These are phyloP conservation scores for Claviceps sp. DNA, from an alignment of 2,329 filamentous ascomycete genomes.

Conservation along the genomic window DNA sequence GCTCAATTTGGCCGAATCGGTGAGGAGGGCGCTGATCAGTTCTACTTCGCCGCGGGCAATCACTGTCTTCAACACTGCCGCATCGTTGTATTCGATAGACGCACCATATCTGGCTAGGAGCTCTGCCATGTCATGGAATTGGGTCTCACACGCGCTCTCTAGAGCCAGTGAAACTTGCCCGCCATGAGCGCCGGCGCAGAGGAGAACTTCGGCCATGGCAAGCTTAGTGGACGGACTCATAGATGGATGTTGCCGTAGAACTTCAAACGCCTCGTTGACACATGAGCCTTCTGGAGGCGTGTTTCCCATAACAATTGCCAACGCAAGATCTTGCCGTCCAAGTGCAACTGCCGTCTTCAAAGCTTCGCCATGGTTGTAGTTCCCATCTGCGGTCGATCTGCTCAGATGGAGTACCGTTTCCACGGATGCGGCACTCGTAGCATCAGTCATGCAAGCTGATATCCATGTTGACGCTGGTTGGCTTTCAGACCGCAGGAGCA, in stretches of 20 bases:
- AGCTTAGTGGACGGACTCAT: slow-evolving; percentile 36
- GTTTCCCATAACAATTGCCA: slow-evolving; percentile 40
- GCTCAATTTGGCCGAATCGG: slow-evolving; percentile 27
- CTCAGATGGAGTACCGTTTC: slow-evolving; percentile 37
- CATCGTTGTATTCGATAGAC: slow-evolving; percentile 40
- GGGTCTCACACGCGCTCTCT: slow-evolving; percentile 31
- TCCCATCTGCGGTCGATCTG: slow-evolving; percentile 38
- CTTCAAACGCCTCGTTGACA: slow-evolving; percentile 36
- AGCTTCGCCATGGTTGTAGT: slow-evolving; percentile 37
- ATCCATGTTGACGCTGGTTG: slow-evolving; percentile 28
- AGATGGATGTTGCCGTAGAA: slow-evolving; percentile 31
- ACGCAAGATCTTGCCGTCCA: slow-evolving; percentile 37
- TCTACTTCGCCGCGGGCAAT: slow-evolving; percentile 30
- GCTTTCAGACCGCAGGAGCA: slow-evolving; percentile 36
- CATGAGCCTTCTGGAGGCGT: slow-evolving; percentile 34
- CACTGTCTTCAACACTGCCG: slow-evolving; percentile 33
- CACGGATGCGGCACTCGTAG: slow-evolving; percentile 33
- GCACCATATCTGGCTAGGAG: slow-evolving; percentile 40
- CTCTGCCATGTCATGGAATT: slow-evolving; percentile 40
- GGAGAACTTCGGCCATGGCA: slow-evolving; percentile 38
- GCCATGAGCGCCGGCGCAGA: slow-evolving; percentile 44
- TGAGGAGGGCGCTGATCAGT: slow-evolving; percentile 33
- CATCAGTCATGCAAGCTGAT: slow-evolving; percentile 39
- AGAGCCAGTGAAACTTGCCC: slow-evolving; percentile 34
- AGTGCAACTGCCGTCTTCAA: slow-evolving; percentile 35